A percentile compares a stretch with the other conserved stretches of the same genome.
phyloP scores from a whole-genome alignment of 768 basidiomycete species.

The Daedalea quercina region DNA sequence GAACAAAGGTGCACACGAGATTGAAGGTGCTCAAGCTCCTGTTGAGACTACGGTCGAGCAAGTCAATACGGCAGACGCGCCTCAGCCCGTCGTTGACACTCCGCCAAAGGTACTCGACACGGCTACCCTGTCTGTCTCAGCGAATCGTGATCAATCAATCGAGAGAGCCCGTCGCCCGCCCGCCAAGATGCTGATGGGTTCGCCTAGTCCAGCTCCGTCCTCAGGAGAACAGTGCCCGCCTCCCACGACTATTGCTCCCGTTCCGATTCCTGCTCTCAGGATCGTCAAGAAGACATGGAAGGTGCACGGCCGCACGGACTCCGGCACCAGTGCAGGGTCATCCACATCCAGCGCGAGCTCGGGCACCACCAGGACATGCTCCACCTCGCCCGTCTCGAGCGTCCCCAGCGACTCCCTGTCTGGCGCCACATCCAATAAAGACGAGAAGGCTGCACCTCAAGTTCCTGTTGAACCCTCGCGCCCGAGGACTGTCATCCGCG shows the following conservation, averaged over 20 bases:
- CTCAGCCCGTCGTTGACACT: not conserved
- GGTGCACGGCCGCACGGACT: slow-evolving; percentile 14
- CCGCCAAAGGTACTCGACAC: not conserved
- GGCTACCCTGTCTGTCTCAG: not conserved
- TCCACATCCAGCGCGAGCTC: not conserved
- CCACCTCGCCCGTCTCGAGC: not conserved
- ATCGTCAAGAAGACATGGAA: slow-evolving; percentile 24
- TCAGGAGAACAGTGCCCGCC: no score
- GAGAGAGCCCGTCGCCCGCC: not conserved
- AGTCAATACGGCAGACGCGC: not conserved
- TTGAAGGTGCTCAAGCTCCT: no score
- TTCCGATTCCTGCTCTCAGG: slow-evolving; percentile 21
- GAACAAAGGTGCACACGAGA: no score
- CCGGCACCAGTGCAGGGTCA: slow-evolving; percentile 10
- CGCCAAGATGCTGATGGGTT: not conserved
- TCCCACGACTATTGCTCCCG: not conserved
- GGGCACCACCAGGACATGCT: not conserved
- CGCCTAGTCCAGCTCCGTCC: slow-evolving; percentile 1
- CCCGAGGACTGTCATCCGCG: slow-evolving; percentile 15
- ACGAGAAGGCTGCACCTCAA: not conserved
- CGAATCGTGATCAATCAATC: not conserved
- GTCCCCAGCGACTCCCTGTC: not conserved
- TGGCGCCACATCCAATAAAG: not conserved
- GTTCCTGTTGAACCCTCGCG: not conserved
- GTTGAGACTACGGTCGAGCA: not conserved